phyloP scores from a whole-genome alignment of 129 eudicot species.

The Helianthus annuus region HanXRQr2.0-SUNRISE NC_035446.2:110439859-110440358 shows the following conservation, averaged over 20 bases:
- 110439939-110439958: constrained; percentile 43
- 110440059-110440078: constrained; percentile 61
- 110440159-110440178: constrained; percentile 73
- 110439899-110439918: constrained; percentile 48
- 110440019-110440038: background rate
- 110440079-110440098: constrained; percentile 65
- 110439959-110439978: constrained; percentile 55
- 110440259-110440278: constrained; percentile 39
- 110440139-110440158: constrained; percentile 60
- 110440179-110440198: constrained; percentile 83
- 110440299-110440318: constrained; percentile 35
- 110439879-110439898: constrained; percentile 67
- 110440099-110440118: constrained; percentile 87
- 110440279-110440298: constrained; percentile 49
- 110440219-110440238: constrained; percentile 52
- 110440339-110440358: constrained; percentile 52
- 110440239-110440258: constrained; percentile 55
- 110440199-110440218: constrained; percentile 71
- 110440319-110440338: constrained; percentile 78
- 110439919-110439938: constrained; percentile 43
- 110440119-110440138: constrained; percentile 67
- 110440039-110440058: background rate
- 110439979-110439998: constrained; percentile 50
- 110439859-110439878: constrained; percentile 66
- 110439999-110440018: constrained; percentile 27